Percentiles rank a stretch among this genome's conserved stretches.
These are phyloP conservation scores for Boechera stricta DNA, from an alignment of 345 rosid genomes.

Conservation along the genomic window DNA sequence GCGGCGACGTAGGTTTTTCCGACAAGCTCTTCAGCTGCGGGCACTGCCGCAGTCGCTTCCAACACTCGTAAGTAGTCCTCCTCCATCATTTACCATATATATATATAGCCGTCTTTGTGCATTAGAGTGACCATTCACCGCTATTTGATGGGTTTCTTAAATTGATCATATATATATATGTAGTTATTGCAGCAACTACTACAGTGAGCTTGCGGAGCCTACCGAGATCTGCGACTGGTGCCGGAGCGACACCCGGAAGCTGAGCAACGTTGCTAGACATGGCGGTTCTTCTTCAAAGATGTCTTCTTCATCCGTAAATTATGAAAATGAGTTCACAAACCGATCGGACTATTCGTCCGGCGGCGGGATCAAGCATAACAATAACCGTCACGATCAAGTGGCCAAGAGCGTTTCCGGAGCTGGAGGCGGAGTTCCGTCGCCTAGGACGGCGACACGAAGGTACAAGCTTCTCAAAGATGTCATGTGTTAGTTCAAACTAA, in stretches of 20 bases:
- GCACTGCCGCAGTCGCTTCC: conserved; percentile 41
- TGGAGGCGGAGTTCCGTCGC: conserved; percentile 68
- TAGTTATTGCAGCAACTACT: conserved; percentile 90
- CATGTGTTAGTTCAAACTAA: conserved; percentile 56
- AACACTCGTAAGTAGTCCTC: conserved; percentile 36
- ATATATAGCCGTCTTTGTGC: too few relatives aligned
- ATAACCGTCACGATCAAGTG: conserved; percentile 48
- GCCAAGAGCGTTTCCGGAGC: conserved; percentile 48
- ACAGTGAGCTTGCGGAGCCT: conserved; percentile 64
- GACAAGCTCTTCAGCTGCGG: conserved; percentile 44
- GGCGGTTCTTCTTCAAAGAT: conserved; percentile 61
- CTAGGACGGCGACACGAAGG: conserved; percentile 81
- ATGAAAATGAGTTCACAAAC: conserved; percentile 44
- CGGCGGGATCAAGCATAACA: conserved; percentile 59
- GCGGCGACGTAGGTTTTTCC: conserved; percentile 45
- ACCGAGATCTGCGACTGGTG: conserved; percentile 87
- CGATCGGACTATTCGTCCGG: conserved; percentile 62
- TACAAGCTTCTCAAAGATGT: conserved; percentile 99
- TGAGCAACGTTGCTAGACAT: conserved; percentile 41
- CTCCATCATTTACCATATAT: not conserved
- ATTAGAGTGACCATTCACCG: not conserved
- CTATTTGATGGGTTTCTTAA: not conserved
- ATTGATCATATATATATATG: not conserved
- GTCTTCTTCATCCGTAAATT: conserved; percentile 33
- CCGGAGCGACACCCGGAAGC: conserved; percentile 59